These are phyloP conservation scores for Fusarium foetens DNA, from an alignment of 2,329 filamentous ascomycete genomes.

Conservation along the genomic window DNA sequence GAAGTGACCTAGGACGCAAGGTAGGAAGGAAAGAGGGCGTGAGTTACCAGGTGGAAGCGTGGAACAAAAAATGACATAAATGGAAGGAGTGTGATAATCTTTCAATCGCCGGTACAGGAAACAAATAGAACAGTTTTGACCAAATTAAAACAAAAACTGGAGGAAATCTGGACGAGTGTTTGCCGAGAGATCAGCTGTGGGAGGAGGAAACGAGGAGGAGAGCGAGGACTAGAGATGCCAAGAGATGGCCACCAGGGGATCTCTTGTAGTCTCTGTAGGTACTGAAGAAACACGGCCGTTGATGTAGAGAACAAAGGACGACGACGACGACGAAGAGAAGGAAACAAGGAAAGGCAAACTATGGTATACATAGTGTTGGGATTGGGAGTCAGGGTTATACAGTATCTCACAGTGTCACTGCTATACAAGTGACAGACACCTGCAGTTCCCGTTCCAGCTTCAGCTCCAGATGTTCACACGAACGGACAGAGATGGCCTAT, in stretches of 20 bases:
- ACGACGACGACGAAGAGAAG: neutral
- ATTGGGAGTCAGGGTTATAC: slow-evolving; percentile 12
- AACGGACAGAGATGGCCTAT: neutral
- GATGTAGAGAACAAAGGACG: neutral
- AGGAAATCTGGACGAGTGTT: slow-evolving; percentile 6
- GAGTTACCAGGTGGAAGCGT: neutral
- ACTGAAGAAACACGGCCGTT: slow-evolving; percentile 9
- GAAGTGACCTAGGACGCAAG: neutral
- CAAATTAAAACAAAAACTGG: neutral
- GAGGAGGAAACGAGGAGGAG: slow-evolving; percentile 19
- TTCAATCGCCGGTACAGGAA: neutral
- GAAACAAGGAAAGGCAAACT: neutral
- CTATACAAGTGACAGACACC: slow-evolving; percentile 12
- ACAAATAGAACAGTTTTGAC: neutral
- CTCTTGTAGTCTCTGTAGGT: slow-evolving; percentile 23
- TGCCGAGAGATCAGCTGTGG: slow-evolving; percentile 9
- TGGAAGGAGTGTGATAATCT: slow-evolving; percentile 20
- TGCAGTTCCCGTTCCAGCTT: neutral
- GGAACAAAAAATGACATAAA: slow-evolving; percentile 10
- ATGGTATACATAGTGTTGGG: slow-evolving; percentile 3
- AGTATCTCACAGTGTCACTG: slow-evolving; percentile 36
- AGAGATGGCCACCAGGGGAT: slow-evolving; percentile 34
- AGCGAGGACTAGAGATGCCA: slow-evolving; percentile 26
- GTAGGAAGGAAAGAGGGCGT: slow-evolving; percentile 1
- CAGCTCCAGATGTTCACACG: neutral